These are phyloP conservation scores for Zea mays DNA, from an alignment of 176 grass and related monocot species.

Conservation along the genomic window DNA sequence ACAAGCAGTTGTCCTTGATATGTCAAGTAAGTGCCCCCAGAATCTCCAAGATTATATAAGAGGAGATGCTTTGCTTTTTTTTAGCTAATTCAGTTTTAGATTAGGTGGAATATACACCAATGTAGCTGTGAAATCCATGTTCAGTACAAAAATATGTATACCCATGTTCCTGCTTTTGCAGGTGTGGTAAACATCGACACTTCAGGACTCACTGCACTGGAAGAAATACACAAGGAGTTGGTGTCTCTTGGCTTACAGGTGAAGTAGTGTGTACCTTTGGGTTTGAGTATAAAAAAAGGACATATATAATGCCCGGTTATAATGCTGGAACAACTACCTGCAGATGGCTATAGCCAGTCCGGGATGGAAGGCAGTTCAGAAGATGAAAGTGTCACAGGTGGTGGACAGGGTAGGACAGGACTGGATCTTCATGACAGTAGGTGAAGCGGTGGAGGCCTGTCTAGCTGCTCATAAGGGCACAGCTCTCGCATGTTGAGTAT, in stretches of 20 bases:
- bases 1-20: slow-evolving; percentile 72
- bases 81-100: not conserved
- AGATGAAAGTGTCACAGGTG: slow-evolving; percentile 76
- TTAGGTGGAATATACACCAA: not conserved
- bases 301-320: not conserved
- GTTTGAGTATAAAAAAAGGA: not conserved
- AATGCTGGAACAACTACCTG: slow-evolving; percentile 14
- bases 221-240: slow-evolving; percentile 74
- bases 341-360: slow-evolving; percentile 76
- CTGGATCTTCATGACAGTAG: slow-evolving; percentile 85
- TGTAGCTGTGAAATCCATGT: not conserved
- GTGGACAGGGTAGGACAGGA: slow-evolving; percentile 61
- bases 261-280: not conserved
- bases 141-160: not conserved
- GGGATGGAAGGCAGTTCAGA: slow-evolving; percentile 80
- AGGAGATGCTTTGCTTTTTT: not conserved
- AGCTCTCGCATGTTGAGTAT: slow-evolving; percentile 23
- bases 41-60: not conserved
- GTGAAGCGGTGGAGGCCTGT: slow-evolving; percentile 75
- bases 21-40: slow-evolving; percentile 68
- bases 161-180: slow-evolving; percentile 34
- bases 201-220: slow-evolving; percentile 61
- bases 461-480: slow-evolving; percentile 49
- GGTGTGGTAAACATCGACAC: slow-evolving; percentile 93
- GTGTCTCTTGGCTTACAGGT: slow-evolving; percentile 70